phyloP scores from a whole-genome alignment of 164 flowering plant genomes.

The Dillenia suffruticosa region DNA sequence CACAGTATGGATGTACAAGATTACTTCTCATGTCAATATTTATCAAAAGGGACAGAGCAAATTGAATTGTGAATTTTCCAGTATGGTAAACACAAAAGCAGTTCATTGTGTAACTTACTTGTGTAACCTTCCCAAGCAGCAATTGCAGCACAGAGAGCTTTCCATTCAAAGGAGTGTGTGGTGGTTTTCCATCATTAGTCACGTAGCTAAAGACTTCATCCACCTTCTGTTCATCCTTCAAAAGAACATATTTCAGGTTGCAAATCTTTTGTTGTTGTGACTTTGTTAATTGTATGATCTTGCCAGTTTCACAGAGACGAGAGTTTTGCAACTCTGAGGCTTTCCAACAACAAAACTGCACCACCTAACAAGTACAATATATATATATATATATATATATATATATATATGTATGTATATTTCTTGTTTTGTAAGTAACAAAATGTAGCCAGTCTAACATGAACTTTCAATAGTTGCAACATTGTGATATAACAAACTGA shows the following conservation, averaged over 20 bases:
- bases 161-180: slow-evolving; percentile 30
- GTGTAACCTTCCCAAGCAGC: slow-evolving; percentile 59
- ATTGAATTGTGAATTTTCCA: slow-evolving; percentile 58
- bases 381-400: too few relatives aligned
- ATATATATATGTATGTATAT: too few relatives aligned
- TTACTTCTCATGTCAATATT: too few relatives aligned
- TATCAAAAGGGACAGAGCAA: slow-evolving; percentile 22
- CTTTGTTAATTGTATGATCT: slow-evolving; percentile 18
- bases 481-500: too few relatives aligned
- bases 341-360: slow-evolving; percentile 74
- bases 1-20: too few relatives aligned
- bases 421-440: too few relatives aligned
- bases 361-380: slow-evolving; percentile 37
- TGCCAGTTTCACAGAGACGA: slow-evolving; percentile 4
- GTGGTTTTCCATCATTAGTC: slow-evolving; percentile 3
- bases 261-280: slow-evolving; percentile 21
- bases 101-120: slow-evolving; percentile 24
- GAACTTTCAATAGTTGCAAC: too few relatives aligned
- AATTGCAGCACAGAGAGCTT: slow-evolving; percentile 33
- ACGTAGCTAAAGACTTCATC: slow-evolving; percentile 21
- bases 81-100: slow-evolving; percentile 37
- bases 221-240: slow-evolving; percentile 36
- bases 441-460: too few relatives aligned
- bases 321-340: slow-evolving; percentile 20
- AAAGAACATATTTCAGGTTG: slow-evolving; percentile 14